A percentile compares a stretch with the other conserved stretches of the same genome.
Evolutionary conservation across 2,329 filamentous ascomycete species (phyloP).

Genomic region (Ophiocordyceps australis): DNA sequence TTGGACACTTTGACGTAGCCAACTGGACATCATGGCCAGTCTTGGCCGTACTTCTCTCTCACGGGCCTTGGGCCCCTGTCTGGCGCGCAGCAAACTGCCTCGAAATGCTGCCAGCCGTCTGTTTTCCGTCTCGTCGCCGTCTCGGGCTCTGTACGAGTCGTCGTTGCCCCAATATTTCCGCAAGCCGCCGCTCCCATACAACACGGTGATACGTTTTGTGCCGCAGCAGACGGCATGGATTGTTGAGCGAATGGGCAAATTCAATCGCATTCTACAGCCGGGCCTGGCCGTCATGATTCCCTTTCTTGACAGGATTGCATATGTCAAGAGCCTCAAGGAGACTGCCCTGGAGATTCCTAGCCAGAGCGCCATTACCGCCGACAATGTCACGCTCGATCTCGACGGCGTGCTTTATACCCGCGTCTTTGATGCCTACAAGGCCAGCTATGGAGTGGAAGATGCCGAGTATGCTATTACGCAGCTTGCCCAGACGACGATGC

Average conservation of each 20-base stretch:
- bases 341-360: slow-evolving; percentile 90
- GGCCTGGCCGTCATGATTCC: slow-evolving; percentile 79
- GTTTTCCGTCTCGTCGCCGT: slow-evolving; percentile 13
- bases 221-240: slow-evolving; percentile 99
- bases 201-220: slow-evolving; percentile 90
- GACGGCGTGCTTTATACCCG: slow-evolving; percentile 92
- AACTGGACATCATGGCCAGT: slow-evolving; percentile 7
- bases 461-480: slow-evolving; percentile 98
- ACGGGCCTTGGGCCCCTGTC: slow-evolving; percentile 3
- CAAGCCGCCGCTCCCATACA: slow-evolving; percentile 58
- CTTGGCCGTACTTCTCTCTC: slow-evolving; percentile 4
- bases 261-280: slow-evolving; percentile 81
- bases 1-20: slow-evolving; percentile 3
- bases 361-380: slow-evolving; percentile 93
- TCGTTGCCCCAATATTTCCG: slow-evolving; percentile 61
- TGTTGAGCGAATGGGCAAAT: slow-evolving; percentile 98
- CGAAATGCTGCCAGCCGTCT: slow-evolving; percentile 7
- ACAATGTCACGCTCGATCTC: slow-evolving; percentile 93
- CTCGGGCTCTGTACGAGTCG: slow-evolving; percentile 14
- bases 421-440: slow-evolving; percentile 96
- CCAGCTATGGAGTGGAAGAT: slow-evolving; percentile 95
- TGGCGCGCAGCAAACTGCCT: neutral
- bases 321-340: slow-evolving; percentile 96
- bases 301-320: slow-evolving; percentile 87
- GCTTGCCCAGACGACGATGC: slow-evolving; percentile 96